Base-by-base conservation (phyloP, 208 protist genomes). In the Leishmania mexicana region DNA sequence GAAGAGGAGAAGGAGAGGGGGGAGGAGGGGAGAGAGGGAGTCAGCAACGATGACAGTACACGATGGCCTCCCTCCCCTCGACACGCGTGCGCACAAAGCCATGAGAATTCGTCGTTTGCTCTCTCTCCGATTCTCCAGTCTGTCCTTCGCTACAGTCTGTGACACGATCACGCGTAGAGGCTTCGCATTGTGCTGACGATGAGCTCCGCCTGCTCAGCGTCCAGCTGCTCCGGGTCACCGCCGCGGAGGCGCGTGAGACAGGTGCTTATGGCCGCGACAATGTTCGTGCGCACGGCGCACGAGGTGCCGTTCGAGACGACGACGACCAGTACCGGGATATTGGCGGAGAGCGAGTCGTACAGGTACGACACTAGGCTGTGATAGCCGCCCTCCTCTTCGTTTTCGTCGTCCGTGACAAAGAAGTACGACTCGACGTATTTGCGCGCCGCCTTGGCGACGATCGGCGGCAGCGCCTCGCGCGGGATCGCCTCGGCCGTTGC, bases 351-450 rank as follows among this genome's bases (percentile, higher is more conserved):
- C 7, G 85, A 83, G 53, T 87, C 81, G 6, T 67, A 42, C 31
- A 94, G 64, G 80, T 88, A 89, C 28, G 88, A 57, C 35, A 85
- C 76, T 10, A 96, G 84, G 24, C 80, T 76, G 49, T 81, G 76
- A 84, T 89, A 94, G 53, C 85, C 88, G 45, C 87, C 87, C 2
- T 83, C 78, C 51, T 65, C 65, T 54, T 92, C 85, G 17, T 86
- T 79, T 51, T 74, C 76, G 75, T 84, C 74, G 47, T 88, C 84
- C 1, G 82, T 80, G 17, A 94, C 78, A 47, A 96, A 89, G 81
- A 95, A 96, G 80, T 91, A 95, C 65, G 81, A 87, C 73, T 89
- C 65, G 17, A 96, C 78, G n/a, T 87, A 89, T 13, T 45, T 57
- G 57, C 84, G 81, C 28, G 87, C 81, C 10, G 72, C 71, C 31